A percentile compares a stretch with the other conserved stretches of the same genome.
phyloP scores from a whole-genome alignment of 192 early-diverging fungal genomes.

The Lobulomyces angularis region DNA sequence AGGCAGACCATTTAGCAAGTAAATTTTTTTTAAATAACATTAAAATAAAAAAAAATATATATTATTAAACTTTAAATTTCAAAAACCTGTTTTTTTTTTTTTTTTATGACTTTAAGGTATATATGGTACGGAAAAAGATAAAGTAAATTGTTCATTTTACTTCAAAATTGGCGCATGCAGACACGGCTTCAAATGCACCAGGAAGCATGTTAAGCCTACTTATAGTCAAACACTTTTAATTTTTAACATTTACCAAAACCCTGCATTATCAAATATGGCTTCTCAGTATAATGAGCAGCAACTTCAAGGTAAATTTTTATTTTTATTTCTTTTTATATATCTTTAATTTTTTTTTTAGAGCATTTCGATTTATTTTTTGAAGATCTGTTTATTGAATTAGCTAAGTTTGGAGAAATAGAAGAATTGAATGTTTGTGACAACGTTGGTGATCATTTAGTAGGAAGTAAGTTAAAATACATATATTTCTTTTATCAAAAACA shows the following conservation, averaged over 20 bases:
- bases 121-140: constrained; percentile 9
- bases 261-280: too few relatives aligned
- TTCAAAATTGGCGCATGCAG: constrained; percentile 99
- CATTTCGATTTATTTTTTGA: constrained; percentile 95
- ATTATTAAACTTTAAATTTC: background rate
- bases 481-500: background rate
- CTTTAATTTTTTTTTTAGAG: constrained; percentile 67
- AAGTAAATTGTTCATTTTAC: constrained; percentile 97
- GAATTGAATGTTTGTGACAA: constrained; percentile 98
- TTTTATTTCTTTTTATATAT: background rate
- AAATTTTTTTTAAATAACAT: background rate
- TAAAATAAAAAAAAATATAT: background rate
- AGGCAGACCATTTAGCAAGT: constrained; percentile 44
- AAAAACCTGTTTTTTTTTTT: background rate
- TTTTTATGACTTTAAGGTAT: constrained; percentile 1
- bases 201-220: constrained; percentile 94
- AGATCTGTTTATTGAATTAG: constrained; percentile 89
- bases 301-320: constrained; percentile 1
- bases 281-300: background rate
- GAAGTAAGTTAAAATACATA: too few relatives aligned
- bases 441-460: constrained; percentile 92
- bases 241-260: constrained; percentile 92
- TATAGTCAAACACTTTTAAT: constrained; percentile 90
- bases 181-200: constrained; percentile 89
- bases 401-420: constrained; percentile 92